Base-by-base conservation (phyloP, 306 rosid genomes). In the Erythrophleum fordii region DNA sequence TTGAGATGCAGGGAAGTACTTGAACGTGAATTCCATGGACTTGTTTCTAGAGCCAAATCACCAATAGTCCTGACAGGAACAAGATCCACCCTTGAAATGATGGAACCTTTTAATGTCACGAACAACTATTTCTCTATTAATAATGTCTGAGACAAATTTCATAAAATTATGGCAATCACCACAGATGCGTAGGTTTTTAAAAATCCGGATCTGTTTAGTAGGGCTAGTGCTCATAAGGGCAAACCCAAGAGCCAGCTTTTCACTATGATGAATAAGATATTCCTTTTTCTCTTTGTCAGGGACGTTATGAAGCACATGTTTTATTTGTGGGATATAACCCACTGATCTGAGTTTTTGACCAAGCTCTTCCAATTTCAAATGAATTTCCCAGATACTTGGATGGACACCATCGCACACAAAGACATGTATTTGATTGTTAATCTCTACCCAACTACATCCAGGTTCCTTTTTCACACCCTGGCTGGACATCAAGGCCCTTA, bases 381-480 rank as follows among this genome's bases (percentile, higher is more conserved):
- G 73, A 31, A 84, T 80, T 67, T 84, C 78, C 46, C 1, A 31
- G 53, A 79, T 75, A 44, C 70, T 80, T 75, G 81, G 87, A 61
- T 79, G 84, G 9, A 67, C 72, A 69, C 75, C 78, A 69, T 53
- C 81, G 69, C 81, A 84, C 46, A 80, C 48, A 61, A 84, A 84
- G 62, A 69, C 80, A 28, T 84, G 81, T 56, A 79, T 65, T 69
- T 75, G 58, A 69, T 72, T 77, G 56, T 62, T 69, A 77, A 79
- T 80, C 79, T 75, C 87, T 49, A 84, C 70, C 87, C 87, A 84
- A 77, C 87, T 84, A 60, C 87, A 84, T 75, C 87, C 87, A 26
- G 87, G 87, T 69, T 84, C 87, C 81, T 84, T 84, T 72, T 84
- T 84, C 58, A 84, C 84, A 84, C 84, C 84, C 20, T 45, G 74